These are phyloP conservation scores for Erysimum pusillum DNA, from an alignment of 441 rosid genomes.

Conservation along the genomic window DNA sequence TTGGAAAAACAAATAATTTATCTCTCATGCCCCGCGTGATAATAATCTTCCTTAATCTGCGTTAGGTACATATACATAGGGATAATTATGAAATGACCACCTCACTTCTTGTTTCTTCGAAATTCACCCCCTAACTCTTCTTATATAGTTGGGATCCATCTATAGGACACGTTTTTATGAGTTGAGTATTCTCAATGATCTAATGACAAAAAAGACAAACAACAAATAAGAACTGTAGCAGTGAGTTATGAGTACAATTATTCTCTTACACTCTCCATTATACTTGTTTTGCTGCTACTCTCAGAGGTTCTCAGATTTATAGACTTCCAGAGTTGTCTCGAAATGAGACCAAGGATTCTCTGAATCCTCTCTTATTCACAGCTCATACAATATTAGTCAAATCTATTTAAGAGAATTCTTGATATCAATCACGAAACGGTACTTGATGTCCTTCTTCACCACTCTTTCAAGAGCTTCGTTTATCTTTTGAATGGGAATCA, in stretches of 20 bases:
- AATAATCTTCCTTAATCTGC: conserved; percentile 3
- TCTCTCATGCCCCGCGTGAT: conserved; percentile 39
- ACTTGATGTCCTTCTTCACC: conserved; percentile 77
- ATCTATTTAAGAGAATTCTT: conserved; percentile 69
- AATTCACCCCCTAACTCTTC: conserved; percentile 5
- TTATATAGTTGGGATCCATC: neutral
- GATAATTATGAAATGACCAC: neutral
- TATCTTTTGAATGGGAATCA: conserved; percentile 68
- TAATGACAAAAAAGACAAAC: neutral
- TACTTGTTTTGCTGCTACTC: neutral
- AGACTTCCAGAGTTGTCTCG: neutral
- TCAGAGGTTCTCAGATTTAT: neutral
- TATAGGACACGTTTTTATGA: neutral
- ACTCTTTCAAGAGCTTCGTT: conserved; percentile 85
- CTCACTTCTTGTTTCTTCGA: neutral
- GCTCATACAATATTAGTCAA: neutral
- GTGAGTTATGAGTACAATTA: neutral
- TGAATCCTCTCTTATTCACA: conserved; percentile 18
- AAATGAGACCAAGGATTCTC: conserved; percentile 10
- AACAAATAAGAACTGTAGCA: neutral
- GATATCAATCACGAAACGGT: conserved; percentile 83
- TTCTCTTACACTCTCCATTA: conserved; percentile 17
- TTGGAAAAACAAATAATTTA: conserved; percentile 16
- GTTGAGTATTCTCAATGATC: neutral
- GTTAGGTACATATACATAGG: neutral